These are phyloP conservation scores for Purshia tridentata DNA, from an alignment of 306 rosid genomes.

Conservation along the genomic window DNA sequence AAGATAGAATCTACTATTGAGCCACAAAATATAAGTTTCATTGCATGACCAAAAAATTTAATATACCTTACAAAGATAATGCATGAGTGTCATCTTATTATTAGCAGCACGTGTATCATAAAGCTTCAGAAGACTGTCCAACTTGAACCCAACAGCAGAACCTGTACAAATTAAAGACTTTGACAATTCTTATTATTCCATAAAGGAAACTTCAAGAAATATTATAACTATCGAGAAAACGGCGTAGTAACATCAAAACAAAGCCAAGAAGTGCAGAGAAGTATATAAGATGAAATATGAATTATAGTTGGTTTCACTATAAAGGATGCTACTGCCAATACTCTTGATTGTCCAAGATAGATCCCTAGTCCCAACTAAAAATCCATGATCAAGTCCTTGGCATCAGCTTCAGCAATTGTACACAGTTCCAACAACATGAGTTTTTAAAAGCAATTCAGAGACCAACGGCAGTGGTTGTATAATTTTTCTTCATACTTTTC, in stretches of 20 bases:
- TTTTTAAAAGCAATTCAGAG: neutral
- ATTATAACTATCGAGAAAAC: neutral
- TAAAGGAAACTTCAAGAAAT: neutral
- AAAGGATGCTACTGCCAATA: constrained; percentile 2
- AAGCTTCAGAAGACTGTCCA: constrained; percentile 95
- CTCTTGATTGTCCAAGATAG: neutral
- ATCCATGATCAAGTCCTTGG: neutral
- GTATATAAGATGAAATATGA: neutral
- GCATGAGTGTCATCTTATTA: constrained; percentile 93
- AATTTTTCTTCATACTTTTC: constrained; percentile 13
- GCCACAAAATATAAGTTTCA: constrained; percentile 23
- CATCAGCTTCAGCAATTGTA: neutral
- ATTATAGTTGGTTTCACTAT: neutral
- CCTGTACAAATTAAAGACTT: constrained; percentile 52
- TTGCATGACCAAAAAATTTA: constrained; percentile 13
- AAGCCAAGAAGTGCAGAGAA: neutral
- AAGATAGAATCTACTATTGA: constrained; percentile 3
- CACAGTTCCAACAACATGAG: neutral
- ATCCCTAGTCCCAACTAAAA: neutral
- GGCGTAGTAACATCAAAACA: neutral
- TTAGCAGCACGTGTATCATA: constrained; percentile 87
- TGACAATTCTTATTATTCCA: constrained; percentile 5
- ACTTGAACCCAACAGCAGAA: constrained; percentile 94
- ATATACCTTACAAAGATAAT: constrained; percentile 94
- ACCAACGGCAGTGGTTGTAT: neutral